Evolutionary conservation across 768 basidiomycete genomes (phyloP).

Genomic region (Hygrocybe punicea): DNA sequence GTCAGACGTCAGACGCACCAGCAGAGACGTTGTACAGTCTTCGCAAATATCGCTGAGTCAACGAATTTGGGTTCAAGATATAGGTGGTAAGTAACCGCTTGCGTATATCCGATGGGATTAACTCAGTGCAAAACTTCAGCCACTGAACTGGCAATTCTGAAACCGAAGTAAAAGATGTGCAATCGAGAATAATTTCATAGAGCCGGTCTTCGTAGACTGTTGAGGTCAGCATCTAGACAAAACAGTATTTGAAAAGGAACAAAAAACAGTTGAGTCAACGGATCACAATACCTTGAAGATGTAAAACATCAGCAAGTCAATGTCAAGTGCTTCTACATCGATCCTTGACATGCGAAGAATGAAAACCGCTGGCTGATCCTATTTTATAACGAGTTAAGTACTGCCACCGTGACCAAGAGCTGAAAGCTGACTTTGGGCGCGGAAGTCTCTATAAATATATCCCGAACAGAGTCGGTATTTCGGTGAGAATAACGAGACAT

Average conservation of each 20-base stretch:
- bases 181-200: constrained; percentile 79
- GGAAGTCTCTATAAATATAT: constrained; percentile 60
- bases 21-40: constrained; percentile 70
- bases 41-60: constrained; percentile 70
- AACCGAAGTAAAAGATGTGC: constrained; percentile 68
- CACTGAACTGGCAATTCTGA: constrained; percentile 81
- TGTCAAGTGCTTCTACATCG: constrained; percentile 75
- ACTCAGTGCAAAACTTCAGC: constrained; percentile 73
- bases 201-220: constrained; percentile 44
- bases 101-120: constrained; percentile 69
- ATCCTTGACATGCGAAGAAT: constrained; percentile 64
- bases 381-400: constrained; percentile 3
- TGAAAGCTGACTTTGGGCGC: constrained; percentile 41
- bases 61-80: constrained; percentile 69
- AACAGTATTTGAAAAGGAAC: background rate
- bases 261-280: background rate
- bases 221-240: constrained; percentile 49
- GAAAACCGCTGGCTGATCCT: constrained; percentile 55
- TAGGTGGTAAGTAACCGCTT: constrained; percentile 57
- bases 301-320: constrained; percentile 74
- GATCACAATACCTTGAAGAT: constrained; percentile 59
- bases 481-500: constrained; percentile 62
- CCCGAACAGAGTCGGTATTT: constrained; percentile 57
- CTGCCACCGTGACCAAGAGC: background rate
- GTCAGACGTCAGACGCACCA: constrained; percentile 28